Base-by-base conservation (phyloP, 345 rosid species). In the Alliaria petiolata region DNA sequence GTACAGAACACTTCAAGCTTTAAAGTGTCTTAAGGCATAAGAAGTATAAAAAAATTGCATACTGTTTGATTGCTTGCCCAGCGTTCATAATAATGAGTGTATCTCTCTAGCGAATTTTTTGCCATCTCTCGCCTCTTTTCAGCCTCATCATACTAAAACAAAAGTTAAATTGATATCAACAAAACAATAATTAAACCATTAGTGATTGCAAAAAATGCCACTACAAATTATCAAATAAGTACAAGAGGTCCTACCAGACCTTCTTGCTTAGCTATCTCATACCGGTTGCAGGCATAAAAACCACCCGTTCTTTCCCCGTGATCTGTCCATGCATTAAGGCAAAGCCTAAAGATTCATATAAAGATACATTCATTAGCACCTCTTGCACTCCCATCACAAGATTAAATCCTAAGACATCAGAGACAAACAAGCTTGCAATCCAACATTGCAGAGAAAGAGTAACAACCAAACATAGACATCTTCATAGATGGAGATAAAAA, bases 231-330 rank as follows among this genome's bases (percentile, higher is more conserved):
- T 28, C 42, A 78, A 67, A 66, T 55, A 45, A 64, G 70, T 52
- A 71, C 38, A 46, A 45, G 47, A 62, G 55, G 75, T 55, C 93
- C 58, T 83, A 95, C 99, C 62, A 67, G 83, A 77, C 98, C 99
- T 70, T 92, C 92, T 77, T 90, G 89, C 81, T 86, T 95, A 45
- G 97, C 96, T 50, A 87, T 83, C 74, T 93, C 97, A 72, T 71
- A 77, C 57, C 73, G 77, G 45, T 77, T 77, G 56, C 81, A 77
- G 50, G 81, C 81, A 61, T 77, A 77, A 71, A 71, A 77, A 31
- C 73, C 81, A 67, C 77, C 80, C 13, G 80, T 70, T 70, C 76
- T 71, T 65, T 77, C 80, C 57, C 80, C 77, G 31, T 71, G 77
- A 4, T 77, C 81, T 49, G 72, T 33, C 81, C 81, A 71, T 36